Percentiles rank a stretch among this genome's conserved stretches.
These are phyloP conservation scores for Prunus armeniaca DNA, from an alignment of 306 rosid species.

Conservation along the genomic window DNA sequence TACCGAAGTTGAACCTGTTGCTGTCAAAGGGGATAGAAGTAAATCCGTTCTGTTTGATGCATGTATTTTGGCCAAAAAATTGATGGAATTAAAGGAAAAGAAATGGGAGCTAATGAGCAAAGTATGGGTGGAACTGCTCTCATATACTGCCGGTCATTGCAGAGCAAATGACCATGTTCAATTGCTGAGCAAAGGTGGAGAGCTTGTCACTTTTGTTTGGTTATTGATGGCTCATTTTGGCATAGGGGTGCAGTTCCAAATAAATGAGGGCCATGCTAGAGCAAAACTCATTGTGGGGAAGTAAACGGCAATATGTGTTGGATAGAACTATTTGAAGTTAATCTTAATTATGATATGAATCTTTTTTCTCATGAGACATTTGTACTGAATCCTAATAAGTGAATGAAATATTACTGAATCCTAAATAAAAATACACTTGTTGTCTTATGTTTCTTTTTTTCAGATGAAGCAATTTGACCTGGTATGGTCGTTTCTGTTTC, in stretches of 20 bases:
- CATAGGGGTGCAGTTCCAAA: constrained; percentile 21
- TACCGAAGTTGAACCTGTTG: neutral
- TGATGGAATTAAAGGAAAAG: neutral
- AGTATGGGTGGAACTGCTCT: constrained; percentile 30
- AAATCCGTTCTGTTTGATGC: constrained; percentile 30
- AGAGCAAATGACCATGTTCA: constrained; percentile 15
- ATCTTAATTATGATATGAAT: neutral
- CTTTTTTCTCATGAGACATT: neutral
- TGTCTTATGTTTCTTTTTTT: too few relatives aligned
- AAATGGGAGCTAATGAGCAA: constrained; percentile 16
- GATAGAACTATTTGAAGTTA: neutral
- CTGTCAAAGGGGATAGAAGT: constrained; percentile 20
- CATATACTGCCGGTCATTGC: constrained; percentile 21
- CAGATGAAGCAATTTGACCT: too few relatives aligned
- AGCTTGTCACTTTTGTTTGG: constrained; percentile 27
- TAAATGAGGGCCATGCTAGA: constrained; percentile 20
- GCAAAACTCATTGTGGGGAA: constrained; percentile 21
- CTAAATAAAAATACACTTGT: neutral
- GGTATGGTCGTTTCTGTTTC: too few relatives aligned
- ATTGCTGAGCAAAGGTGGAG: constrained; percentile 26
- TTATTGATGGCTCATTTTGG: constrained; percentile 32
- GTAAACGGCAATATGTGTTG: neutral
- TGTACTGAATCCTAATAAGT: neutral
- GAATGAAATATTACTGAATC: neutral
- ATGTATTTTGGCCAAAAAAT: constrained; percentile 7